Base-by-base conservation (phyloP, 1,284 basidiomycete species). In the Dichomitus squalens region DNA sequence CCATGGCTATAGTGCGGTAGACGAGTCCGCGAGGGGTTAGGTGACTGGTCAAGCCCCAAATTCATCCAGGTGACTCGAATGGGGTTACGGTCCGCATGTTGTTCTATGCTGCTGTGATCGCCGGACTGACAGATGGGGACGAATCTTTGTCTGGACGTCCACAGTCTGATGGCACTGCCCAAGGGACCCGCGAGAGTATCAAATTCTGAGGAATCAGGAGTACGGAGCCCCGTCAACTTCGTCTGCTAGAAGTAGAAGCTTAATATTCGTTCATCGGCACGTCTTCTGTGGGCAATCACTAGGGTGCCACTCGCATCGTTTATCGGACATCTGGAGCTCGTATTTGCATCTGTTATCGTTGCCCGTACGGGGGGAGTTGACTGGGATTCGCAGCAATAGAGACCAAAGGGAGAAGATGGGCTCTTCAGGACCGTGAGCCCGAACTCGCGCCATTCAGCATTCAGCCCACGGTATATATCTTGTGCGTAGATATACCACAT, bases 41-140 rank as follows among this genome's bases (percentile, higher is more conserved):
- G 23, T 27, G 18, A n/a, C 25, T 3, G 25, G 27, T 27, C 25
- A 16, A 23, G 25, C 9, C 25, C 16, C 29, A 27, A 44, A n/a
- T 44, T 44, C 41, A 21, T 40, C 39, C 39, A 12, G 39, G 39
- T 40, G 20, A 35, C 12, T 34, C 33, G 41, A 18, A 11, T 43
- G 50, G n/a, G 14, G 40, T 4, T 44, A 29, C 25, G 51, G 39
- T 35, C 23, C 44, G 35, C n/a, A 21, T 55, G 52, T 16, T 39
- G 29, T 40, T 21, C 49, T 27, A 4, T 36, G 34, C 20, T 31
- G 20, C 29, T 55, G 61, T 60, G 61, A 63, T 63, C 53, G 61
- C 61, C 61, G 61, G 56, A 16, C 16, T 53, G 56, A 43, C 55
- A 58, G 50, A 39, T 52, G 55, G 44, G 29, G n/a, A 25, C 53